Evolutionary conservation across 78 protist genomes (phyloP), one percentile per base, ranked within the genome.

Genomic region (Neovahlkampfia damariscottae): DNA sequence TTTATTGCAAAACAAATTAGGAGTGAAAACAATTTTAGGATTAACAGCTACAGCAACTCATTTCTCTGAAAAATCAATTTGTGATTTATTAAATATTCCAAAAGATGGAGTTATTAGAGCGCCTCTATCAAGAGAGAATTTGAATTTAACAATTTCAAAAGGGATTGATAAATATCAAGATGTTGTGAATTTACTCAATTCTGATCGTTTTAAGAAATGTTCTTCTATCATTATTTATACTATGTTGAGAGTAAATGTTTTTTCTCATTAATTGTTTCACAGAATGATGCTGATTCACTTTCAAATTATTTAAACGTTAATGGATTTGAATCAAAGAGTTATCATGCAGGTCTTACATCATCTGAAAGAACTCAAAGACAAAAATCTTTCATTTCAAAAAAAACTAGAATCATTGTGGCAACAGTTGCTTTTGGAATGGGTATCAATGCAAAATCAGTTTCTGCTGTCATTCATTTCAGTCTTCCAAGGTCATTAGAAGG

Each of bases 351-450:
- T 5, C 1, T 66, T 8, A 0, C 1, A 2, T n/a, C 75, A 5
- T 8, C 67, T 10, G 86, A 76, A 27, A 79, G 86, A 6, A 4
- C 3, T 29, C 38, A 37, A 3, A 62, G 75, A 19, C 91, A 85
- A 67, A 0, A 29, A 36, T 1, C 34, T 32, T 88, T 80, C 4
- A 2, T 70, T 68, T 1, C 59, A 1, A 81, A 69, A 3, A 1
- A 5, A 8, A 4, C 73, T 19, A 37, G 1, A 27, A 77, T 88
- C n/a, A 31, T 88, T 8, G 86, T 86, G 2, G 90, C 88, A 7
- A 89, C 93, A 9, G 76, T 84, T 1, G 93, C 93, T 31, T 89
- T 89, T 36, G 93, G 93, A 8, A 85, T 89, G 88, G 93, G 93
- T 1, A 50, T 89, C 41, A 81, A 89, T 76, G 84, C 83, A 76